Conservation (phyloP, 306 rosid species). For the Cucumis sativus region DNA sequence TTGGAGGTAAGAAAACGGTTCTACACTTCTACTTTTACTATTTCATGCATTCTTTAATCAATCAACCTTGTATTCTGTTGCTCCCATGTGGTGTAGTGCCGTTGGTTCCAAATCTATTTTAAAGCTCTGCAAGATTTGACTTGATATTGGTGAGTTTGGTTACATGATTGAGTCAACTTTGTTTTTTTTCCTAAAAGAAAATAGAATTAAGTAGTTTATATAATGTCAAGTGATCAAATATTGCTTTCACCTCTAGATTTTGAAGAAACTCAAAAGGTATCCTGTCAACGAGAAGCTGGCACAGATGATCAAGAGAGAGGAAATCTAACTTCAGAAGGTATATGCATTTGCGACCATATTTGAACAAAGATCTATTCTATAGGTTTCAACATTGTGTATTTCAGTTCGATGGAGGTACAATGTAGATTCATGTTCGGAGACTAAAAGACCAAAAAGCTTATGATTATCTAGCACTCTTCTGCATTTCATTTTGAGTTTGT, state of each 20-base stretch:
- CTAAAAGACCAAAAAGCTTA: constrained; percentile 82
- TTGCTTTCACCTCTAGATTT: constrained; percentile 34
- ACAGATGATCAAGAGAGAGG: constrained; percentile 67
- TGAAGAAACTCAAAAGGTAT: constrained; percentile 72
- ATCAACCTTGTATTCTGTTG: neutral
- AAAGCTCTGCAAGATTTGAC: constrained; percentile 95
- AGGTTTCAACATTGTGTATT: too few species aligned
- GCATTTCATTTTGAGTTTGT: neutral
- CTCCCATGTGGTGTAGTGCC: constrained; percentile 43
- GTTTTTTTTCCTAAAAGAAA: neutral
- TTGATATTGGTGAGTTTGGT: constrained; percentile 94
- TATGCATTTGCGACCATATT: constrained; percentile 16
- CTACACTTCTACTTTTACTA: neutral
- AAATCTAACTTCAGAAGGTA: constrained; percentile 92
- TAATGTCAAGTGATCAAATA: neutral
- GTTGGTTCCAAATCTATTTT: constrained; percentile 93
- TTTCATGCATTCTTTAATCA: neutral
- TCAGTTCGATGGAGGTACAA: too few species aligned
- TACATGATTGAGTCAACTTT: constrained; percentile 73
- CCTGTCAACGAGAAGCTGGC: constrained; percentile 93
- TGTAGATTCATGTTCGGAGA: constrained; percentile 3
- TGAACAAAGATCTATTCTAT: too few species aligned
- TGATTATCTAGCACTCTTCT: constrained; percentile 1
- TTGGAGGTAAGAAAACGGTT: constrained; percentile 54
- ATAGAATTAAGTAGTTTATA: neutral